Evolutionary conservation across 2,329 filamentous ascomycete genomes (phyloP).

Genomic region (Aspergillus viridinutans): DNA sequence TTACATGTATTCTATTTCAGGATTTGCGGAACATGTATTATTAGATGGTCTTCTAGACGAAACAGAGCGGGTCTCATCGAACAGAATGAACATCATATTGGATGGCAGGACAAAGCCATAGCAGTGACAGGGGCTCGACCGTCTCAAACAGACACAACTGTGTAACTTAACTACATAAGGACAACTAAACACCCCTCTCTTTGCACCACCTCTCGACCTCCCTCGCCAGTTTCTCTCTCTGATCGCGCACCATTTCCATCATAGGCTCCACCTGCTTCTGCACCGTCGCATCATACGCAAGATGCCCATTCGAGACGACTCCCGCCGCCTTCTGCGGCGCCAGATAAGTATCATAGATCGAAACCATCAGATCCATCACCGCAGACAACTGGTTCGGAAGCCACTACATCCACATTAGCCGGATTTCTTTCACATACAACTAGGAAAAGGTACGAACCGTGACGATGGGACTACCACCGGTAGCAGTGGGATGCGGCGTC

Average conservation of each 20-base stretch:
- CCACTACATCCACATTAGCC: slow-evolving; percentile 31
- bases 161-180: background rate
- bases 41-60: background rate
- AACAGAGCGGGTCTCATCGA: background rate
- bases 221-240: slow-evolving; percentile 29
- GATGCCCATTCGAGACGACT: slow-evolving; percentile 19
- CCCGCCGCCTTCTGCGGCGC: slow-evolving; percentile 27
- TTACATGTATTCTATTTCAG: background rate
- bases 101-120: background rate
- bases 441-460: slow-evolving; percentile 29
- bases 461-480: slow-evolving; percentile 47
- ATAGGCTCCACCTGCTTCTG: slow-evolving; percentile 37
- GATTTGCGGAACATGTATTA: background rate
- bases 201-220: slow-evolving; percentile 46
- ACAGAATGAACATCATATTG: background rate
- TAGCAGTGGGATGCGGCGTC: slow-evolving; percentile 45
- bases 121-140: background rate
- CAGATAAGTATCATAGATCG: slow-evolving; percentile 39
- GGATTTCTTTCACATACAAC: background rate
- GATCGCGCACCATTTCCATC: slow-evolving; percentile 34
- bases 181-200: slow-evolving; percentile 39
- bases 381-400: slow-evolving; percentile 46
- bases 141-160: background rate
- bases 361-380: slow-evolving; percentile 48
- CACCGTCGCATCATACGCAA: slow-evolving; percentile 19